phyloP scores from a whole-genome alignment of 257 asterid species.

The Nicotiana benthamiana region DNA sequence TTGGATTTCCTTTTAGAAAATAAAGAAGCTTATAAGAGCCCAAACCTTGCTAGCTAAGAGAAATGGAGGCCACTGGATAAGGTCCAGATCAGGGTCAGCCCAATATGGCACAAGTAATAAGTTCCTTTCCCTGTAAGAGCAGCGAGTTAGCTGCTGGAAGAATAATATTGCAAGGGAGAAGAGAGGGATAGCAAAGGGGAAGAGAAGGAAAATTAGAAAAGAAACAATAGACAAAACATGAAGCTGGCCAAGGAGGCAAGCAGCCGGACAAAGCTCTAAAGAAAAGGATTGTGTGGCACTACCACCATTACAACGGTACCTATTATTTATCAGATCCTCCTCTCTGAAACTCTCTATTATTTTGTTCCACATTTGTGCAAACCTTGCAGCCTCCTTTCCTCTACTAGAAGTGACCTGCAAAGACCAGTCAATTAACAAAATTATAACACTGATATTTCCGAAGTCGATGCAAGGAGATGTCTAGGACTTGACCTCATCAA shows the following conservation, averaged over 20 bases:
- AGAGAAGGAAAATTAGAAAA: neutral
- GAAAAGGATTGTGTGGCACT: neutral
- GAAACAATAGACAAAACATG: slow-evolving; percentile 1
- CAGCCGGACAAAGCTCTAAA: slow-evolving; percentile 4
- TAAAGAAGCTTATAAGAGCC: slow-evolving; percentile 13
- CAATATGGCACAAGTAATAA: slow-evolving; percentile 85
- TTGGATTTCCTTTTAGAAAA: slow-evolving; percentile 1
- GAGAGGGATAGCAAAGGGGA: neutral
- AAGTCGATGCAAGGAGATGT: slow-evolving; percentile 6
- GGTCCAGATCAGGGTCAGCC: slow-evolving; percentile 88
- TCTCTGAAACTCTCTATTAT: slow-evolving; percentile 94
- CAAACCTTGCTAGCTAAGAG: slow-evolving; percentile 92
- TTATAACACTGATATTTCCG: slow-evolving; percentile 2
- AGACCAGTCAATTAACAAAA: slow-evolving; percentile 15
- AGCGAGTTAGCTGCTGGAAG: neutral
- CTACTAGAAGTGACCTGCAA: slow-evolving; percentile 66
- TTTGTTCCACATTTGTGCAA: slow-evolving; percentile 98
- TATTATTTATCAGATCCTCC: slow-evolving; percentile 82
- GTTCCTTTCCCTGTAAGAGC: slow-evolving; percentile 65
- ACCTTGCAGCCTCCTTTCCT: slow-evolving; percentile 75
- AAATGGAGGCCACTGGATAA: slow-evolving; percentile 99
- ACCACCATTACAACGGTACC: slow-evolving; percentile 25
- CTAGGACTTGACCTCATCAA: slow-evolving; percentile 46
- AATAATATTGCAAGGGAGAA: neutral
- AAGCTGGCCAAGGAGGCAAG: neutral